Base-by-base conservation (phyloP, 106 monocot genomes). In the Triglochin maritima region DNA sequence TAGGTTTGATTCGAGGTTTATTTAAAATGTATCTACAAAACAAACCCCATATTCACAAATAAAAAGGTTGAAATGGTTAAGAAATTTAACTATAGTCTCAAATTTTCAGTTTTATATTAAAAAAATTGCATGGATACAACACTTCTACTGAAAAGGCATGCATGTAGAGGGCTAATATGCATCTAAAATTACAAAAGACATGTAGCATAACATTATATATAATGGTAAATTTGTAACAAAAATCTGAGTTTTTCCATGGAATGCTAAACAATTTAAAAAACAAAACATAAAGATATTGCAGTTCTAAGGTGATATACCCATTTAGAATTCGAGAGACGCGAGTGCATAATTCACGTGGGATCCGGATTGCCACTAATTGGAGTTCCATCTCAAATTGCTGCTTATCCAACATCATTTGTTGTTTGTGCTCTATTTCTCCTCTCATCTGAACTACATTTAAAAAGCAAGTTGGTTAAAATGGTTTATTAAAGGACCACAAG, bases 1-100 rank as follows among this genome's bases (percentile, higher is more conserved):
- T 88, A 13, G 87, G 90, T 57, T 96, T 96, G 50, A 96, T 71
- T 17, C 87, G 87, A 47, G 90, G 67, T 66, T 74, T 96, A 52
- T 90, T 83, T 7, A 96, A 71, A 45, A 90, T 9, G 59, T 81
- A 90, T 59, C 95, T 96, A 76, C 52, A 54, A 71, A 49, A 9
- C 9, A 74, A 45, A 69, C 46, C 17, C 55, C 6, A 55, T 5
- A 5, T 29, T 59, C 59, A 59, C 29, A 3, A 29, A 48, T n/a
- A 64, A 48, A 48, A 3, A 46, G 8, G 14, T 12, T 4, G 49
- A 48, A 49, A 15, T 48, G 49, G 3, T 48, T 5, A 15, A 9
- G 64, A 48, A 64, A 29, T 29, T 29, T 29, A 29, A 29, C 29
- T 29, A 29, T 29, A 29, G 29, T 29, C 29, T 29, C 29, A 29